Base-by-base conservation (phyloP, 2,329 filamentous ascomycete genomes). In the Fusarium keratoplasticum region DNA sequence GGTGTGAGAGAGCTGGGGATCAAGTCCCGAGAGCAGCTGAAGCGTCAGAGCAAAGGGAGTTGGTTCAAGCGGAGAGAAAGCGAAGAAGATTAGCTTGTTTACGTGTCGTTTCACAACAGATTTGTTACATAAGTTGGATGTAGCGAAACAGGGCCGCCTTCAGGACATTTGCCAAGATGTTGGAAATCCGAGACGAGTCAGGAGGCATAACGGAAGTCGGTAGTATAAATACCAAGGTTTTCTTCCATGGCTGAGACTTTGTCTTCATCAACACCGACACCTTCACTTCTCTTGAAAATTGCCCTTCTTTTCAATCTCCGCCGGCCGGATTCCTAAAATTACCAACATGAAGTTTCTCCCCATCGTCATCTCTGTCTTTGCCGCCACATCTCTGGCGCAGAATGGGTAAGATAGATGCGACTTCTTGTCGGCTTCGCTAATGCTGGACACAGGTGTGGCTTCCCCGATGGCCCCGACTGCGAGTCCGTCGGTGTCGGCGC, bases 1-100 rank as follows among this genome's bases (percentile, higher is more conserved):
- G 57, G 35, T 1, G 35, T 77, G 27, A 66, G 66, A 25, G 29
- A 11, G 2, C 54, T 75, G 29, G 75, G 71, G 0, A 35, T 52
- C 7, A 44, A 27, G 5, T 33, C 63, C 4, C 35, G 22, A 4
- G 62, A 54, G 8, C 31, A 16, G 4, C 10, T 75, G 38, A 40
- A 29, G 20, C 11, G 9, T 5, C 36, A 44, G 16, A n/a, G 22
- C 4, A 64, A 63, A 5, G 61, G 29, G 10, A 31, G 58, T 36
- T 73, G 67, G 67, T 64, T 67, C n/a, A 57, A 47, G 14, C 16
- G 36, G 13, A 20, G 3, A 16, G 31, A 6, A 16, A 33, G 20
- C n/a, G 52, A 16, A 55, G 22, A 55, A 16, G 22, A 7, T 47
- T 44, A 44, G 40, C 16, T 42, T 47, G 42, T 18, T 50, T 29